A percentile compares a stretch with the other conserved stretches of the same genome.
Conservation (phyloP, 179 eudicot genomes). For the Drosera spatulata region DNA sequence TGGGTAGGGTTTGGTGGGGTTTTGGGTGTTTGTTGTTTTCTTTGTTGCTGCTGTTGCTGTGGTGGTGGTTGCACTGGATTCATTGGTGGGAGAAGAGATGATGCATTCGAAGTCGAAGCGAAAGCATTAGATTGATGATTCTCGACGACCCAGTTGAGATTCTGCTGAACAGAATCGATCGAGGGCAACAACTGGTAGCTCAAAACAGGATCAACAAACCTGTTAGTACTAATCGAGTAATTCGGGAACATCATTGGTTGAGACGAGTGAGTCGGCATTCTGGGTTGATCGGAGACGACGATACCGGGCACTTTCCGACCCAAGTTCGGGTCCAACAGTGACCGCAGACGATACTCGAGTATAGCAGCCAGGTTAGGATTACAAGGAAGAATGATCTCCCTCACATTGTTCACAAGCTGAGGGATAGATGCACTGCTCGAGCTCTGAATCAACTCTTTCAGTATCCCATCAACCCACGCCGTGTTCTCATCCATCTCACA, state of each 20-base stretch:
- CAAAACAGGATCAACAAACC: no score
- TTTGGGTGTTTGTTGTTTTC: not conserved
- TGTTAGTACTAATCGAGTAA: no score
- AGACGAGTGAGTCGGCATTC: no score
- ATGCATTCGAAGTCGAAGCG: not conserved
- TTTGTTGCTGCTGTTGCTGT: not conserved
- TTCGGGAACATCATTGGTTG: no score
- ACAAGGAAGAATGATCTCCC: constrained; percentile 85
- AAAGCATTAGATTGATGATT: not conserved
- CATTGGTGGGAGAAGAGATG: not conserved
- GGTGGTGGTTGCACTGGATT: not conserved
- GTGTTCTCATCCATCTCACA: constrained; percentile 4
- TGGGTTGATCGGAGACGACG: no score
- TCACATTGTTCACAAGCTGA: constrained; percentile 73
- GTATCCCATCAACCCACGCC: constrained; percentile 75
- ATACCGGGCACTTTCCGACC: not conserved
- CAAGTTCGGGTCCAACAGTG: constrained; percentile 4
- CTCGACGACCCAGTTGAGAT: not conserved
- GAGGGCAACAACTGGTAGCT: no score
- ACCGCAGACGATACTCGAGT: constrained; percentile 69
- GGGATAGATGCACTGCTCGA: constrained; percentile 57
- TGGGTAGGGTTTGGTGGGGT: no score
- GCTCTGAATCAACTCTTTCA: constrained; percentile 63
- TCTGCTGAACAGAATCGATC: no score
- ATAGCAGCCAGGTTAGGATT: constrained; percentile 69